phyloP scores from a whole-genome alignment of 306 rosid species.

The Leucaena leucocephala region DNA sequence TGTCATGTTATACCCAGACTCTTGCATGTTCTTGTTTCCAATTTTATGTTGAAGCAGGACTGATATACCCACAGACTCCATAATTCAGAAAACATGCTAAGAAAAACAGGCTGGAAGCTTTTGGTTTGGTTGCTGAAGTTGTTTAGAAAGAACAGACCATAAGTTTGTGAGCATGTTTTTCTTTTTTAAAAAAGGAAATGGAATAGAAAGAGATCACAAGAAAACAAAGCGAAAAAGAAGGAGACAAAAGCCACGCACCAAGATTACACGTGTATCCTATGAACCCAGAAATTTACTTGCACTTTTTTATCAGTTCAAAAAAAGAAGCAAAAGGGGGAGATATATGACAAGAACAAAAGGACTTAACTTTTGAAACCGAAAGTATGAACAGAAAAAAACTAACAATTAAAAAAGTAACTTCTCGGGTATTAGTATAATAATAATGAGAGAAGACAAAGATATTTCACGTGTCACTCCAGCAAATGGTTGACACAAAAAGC shows the following conservation, averaged over 20 bases:
- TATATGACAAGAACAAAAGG: too few relatives aligned
- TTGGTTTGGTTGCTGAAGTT: conserved; percentile 20
- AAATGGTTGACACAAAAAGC: conserved; percentile 26
- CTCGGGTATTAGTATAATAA: conserved; percentile 33
- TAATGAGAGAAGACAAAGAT: conserved; percentile 38
- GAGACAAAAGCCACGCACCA: conserved; percentile 36
- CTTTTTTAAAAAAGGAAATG: background rate
- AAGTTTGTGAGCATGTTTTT: conserved; percentile 24
- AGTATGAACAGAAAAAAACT: conserved; percentile 20
- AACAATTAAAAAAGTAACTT: conserved; percentile 6
- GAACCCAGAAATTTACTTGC: conserved; percentile 34
- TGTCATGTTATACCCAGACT: conserved; percentile 5
- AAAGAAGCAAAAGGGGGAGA: background rate
- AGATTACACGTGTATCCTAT: conserved; percentile 53
- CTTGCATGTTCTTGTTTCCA: background rate
- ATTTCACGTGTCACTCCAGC: conserved; percentile 47
- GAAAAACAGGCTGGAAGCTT: conserved; percentile 26
- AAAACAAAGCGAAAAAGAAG: conserved; percentile 16
- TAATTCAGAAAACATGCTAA: conserved; percentile 31
- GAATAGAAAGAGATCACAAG: conserved; percentile 17
- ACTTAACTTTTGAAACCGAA: conserved; percentile 48
- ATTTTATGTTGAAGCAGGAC: conserved; percentile 14
- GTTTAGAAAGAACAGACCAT: conserved; percentile 24
- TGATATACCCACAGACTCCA: conserved; percentile 17
- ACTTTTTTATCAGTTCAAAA: conserved; percentile 29